Conservation (phyloP, 148 eudicot genomes). For the Arctostaphylos glauca region DNA sequence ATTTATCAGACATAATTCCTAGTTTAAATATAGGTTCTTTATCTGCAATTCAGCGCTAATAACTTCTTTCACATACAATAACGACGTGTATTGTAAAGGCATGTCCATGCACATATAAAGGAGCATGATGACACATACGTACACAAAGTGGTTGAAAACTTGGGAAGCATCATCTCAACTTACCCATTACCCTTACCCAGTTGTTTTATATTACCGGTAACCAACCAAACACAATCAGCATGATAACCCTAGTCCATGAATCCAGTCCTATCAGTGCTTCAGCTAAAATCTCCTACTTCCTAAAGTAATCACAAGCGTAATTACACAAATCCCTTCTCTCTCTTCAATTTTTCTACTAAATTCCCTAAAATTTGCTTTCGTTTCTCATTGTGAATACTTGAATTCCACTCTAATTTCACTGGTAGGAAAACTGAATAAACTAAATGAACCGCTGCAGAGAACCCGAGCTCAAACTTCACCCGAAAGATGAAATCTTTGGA, state of each 20-base stretch:
- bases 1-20: background rate
- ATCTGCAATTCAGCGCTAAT: background rate
- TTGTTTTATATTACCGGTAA: background rate
- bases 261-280: background rate
- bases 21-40: background rate
- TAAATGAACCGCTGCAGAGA: background rate
- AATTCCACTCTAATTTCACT: background rate
- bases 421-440: background rate
- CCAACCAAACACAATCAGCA: background rate
- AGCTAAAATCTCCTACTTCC: background rate
- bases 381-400: background rate
- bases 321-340: background rate
- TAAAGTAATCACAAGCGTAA: background rate
- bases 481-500: background rate
- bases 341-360: background rate
- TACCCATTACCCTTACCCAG: background rate
- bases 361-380: background rate
- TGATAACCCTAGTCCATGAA: background rate
- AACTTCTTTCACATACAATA: background rate
- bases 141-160: background rate
- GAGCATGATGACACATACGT: background rate
- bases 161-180: background rate
- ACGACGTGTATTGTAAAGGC: background rate
- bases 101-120: background rate
- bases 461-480: slow-evolving; percentile 1